Percentiles rank a stretch among this genome's conserved stretches.
phyloP scores from a whole-genome alignment of 192 early-diverging fungal species.

The Coemansia sp. region DNA sequence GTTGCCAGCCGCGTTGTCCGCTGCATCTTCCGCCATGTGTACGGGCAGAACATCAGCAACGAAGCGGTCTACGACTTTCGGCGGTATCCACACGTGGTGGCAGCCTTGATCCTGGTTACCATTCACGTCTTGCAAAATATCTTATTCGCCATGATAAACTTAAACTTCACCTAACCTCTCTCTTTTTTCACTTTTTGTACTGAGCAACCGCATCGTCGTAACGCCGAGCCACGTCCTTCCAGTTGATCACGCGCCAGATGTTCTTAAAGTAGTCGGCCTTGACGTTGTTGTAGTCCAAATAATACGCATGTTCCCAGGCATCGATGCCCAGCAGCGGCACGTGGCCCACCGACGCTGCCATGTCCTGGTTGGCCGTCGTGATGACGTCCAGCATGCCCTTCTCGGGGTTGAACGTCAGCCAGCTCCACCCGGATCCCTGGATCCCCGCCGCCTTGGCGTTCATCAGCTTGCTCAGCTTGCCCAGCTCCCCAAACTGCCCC shows the following conservation, averaged over 20 bases:
- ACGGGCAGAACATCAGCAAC: slow-evolving; percentile 59
- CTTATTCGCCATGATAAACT: slow-evolving; percentile 60
- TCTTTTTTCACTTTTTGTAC: too few species aligned
- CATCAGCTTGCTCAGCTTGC: slow-evolving; percentile 74
- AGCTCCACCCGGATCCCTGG: slow-evolving; percentile 95
- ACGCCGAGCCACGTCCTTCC: slow-evolving; percentile 90
- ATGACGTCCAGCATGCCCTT: slow-evolving; percentile 79
- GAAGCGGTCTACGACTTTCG: slow-evolving; percentile 68
- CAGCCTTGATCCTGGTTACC: slow-evolving; percentile 65
- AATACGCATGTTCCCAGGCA: slow-evolving; percentile 97
- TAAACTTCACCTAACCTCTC: slow-evolving; percentile 49
- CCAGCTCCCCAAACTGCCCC: slow-evolving; percentile 78
- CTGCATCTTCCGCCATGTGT: slow-evolving; percentile 56
- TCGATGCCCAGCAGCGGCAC: slow-evolving; percentile 88
- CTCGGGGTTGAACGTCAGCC: slow-evolving; percentile 86
- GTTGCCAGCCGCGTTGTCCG: slow-evolving; percentile 61
- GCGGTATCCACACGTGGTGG: slow-evolving; percentile 64
- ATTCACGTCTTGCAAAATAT: slow-evolving; percentile 74
- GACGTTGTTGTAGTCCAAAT: slow-evolving; percentile 96
- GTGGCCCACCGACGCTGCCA: slow-evolving; percentile 55
- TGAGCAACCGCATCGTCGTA: slow-evolving; percentile 62
- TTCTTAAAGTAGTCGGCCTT: slow-evolving; percentile 95
- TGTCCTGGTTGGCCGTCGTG: slow-evolving; percentile 88
- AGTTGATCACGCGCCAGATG: slow-evolving; percentile 95
- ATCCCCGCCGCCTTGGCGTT: slow-evolving; percentile 77